Conservation (phyloP, 164 flowering plant species). For the Stephania yunnanensis region DNA sequence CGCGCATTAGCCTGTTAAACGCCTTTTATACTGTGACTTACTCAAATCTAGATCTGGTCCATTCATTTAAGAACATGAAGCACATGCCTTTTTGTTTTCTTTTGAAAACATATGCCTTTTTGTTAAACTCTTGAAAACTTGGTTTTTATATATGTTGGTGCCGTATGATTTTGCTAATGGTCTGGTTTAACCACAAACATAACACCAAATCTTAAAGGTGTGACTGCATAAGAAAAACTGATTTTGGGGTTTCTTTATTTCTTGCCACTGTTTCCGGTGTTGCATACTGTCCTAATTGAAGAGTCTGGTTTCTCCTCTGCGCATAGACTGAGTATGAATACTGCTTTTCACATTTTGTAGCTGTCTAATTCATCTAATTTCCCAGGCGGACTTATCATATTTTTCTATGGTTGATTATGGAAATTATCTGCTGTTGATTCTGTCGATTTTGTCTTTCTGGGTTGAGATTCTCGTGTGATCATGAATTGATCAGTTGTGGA, state of each 20-base stretch:
- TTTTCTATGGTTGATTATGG: background rate
- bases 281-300: no score
- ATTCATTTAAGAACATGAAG: background rate
- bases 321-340: no score
- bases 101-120: no score
- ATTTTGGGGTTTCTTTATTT: no score
- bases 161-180: background rate
- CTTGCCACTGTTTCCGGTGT: no score
- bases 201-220: background rate
- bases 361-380: background rate
- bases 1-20: background rate
- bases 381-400: background rate
- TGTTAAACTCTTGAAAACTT: background rate
- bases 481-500: no score
- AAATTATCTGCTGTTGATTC: background rate
- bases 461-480: background rate
- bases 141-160: background rate
- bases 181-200: background rate
- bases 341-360: no score
- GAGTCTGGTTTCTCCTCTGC: no score
- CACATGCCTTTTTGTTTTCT: background rate
- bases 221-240: background rate
- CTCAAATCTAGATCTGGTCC: background rate
- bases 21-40: background rate
- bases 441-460: background rate